Evolutionary conservation across 129 eudicot genomes (phyloP).

Genomic region (Pulicaria dysenterica): DNA sequence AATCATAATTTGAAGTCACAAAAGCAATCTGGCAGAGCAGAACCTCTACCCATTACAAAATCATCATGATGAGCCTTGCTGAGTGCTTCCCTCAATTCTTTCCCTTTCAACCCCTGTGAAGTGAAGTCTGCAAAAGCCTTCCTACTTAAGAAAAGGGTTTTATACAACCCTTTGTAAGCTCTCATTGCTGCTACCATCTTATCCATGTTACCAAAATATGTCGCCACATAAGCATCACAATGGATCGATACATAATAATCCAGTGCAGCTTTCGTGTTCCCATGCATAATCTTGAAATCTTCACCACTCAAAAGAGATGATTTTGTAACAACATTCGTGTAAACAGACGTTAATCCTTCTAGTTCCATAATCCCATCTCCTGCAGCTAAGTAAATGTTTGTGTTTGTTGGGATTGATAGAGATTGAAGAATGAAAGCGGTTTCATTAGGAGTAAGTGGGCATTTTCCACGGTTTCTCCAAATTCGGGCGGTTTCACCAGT

Average conservation of each 20-base stretch:
- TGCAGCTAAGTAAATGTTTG: constrained; percentile 87
- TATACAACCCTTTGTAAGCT: constrained; percentile 67
- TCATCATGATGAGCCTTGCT: constrained; percentile 75
- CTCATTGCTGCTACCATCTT: constrained; percentile 99
- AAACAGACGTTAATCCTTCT: constrained; percentile 74
- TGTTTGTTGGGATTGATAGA: constrained; percentile 69
- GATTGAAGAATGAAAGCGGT: constrained; percentile 81
- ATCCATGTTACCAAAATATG: constrained; percentile 97
- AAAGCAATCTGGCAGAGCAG: constrained; percentile 94
- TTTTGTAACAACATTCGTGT: constrained; percentile 67
- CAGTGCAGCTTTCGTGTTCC: constrained; percentile 95
- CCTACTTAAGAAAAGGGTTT: constrained; percentile 71
- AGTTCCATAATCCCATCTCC: constrained; percentile 94
- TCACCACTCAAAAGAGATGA: constrained; percentile 59
- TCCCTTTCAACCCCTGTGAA: constrained; percentile 58
- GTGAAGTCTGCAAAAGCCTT: constrained; percentile 62
- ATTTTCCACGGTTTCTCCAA: constrained; percentile 94
- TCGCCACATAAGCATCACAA: constrained; percentile 85
- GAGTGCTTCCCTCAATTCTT: constrained; percentile 55
- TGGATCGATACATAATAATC: constrained; percentile 92
- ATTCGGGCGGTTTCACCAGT: constrained; percentile 80
- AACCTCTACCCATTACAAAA: constrained; percentile 80
- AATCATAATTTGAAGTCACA: constrained; percentile 76
- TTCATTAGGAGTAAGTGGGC: constrained; percentile 95
- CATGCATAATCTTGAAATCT: constrained; percentile 83